Evolutionary conservation across 805 yeast genomes (phyloP).

Genomic region (Metschnikowia borealis): DNA sequence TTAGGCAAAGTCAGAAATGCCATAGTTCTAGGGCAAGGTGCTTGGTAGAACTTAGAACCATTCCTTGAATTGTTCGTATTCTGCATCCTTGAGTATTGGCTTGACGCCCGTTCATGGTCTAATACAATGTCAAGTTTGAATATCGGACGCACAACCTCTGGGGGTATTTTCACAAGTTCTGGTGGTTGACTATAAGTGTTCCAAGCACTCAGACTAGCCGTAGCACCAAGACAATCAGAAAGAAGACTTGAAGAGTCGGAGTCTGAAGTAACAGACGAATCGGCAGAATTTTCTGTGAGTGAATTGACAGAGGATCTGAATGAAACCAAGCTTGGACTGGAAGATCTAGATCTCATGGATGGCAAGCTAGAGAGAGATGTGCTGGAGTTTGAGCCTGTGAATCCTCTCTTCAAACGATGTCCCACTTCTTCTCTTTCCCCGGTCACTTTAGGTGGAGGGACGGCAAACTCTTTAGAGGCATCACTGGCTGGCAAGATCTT

Average conservation of each 20-base stretch:
- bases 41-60: constrained; percentile 8
- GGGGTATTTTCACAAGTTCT: constrained; percentile 41
- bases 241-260: constrained; percentile 21
- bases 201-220: constrained; percentile 11
- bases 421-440: constrained; percentile 7
- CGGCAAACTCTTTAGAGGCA: constrained; percentile 7
- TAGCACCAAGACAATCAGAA: constrained; percentile 17
- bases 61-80: constrained; percentile 6
- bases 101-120: constrained; percentile 40
- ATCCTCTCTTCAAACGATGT: constrained; percentile 9
- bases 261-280: constrained; percentile 31
- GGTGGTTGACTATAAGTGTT: constrained; percentile 32
- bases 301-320: constrained; percentile 35
- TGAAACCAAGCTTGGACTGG: constrained; percentile 38
- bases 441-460: constrained; percentile 10
- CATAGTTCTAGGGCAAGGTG: neutral
- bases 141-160: constrained; percentile 44
- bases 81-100: constrained; percentile 18
- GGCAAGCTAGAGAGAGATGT: constrained; percentile 31
- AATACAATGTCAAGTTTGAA: constrained; percentile 44
- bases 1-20: constrained; percentile 14
- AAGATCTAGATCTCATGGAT: constrained; percentile 30
- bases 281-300: constrained; percentile 30
- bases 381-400: constrained; percentile 31
- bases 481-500: constrained; percentile 35